A percentile compares a stretch with the other conserved stretches of the same genome.
Evolutionary conservation across 2,329 filamentous ascomycete genomes (phyloP).

Genomic region (Didymella arachidicola): DNA sequence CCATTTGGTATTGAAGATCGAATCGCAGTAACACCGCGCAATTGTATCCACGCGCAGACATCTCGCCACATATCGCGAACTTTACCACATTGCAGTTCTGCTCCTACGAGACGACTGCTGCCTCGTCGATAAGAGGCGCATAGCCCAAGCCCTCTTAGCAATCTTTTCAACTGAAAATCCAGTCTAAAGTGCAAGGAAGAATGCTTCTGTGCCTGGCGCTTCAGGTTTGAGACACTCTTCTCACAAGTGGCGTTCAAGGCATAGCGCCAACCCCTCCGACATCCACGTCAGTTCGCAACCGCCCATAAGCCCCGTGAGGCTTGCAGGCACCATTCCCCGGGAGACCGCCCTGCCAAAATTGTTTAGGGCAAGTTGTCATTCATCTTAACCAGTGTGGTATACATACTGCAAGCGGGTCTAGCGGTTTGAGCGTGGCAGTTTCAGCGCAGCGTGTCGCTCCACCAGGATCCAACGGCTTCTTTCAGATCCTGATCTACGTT

Average conservation of each 20-base stretch:
- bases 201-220: constrained; percentile 50
- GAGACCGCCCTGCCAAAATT: constrained; percentile 23
- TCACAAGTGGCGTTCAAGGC: constrained; percentile 44
- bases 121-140: constrained; percentile 36
- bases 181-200: constrained; percentile 34
- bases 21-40: neutral
- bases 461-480: constrained; percentile 33
- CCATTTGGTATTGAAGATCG: neutral
- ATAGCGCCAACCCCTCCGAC: constrained; percentile 35
- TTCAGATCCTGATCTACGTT: constrained; percentile 42
- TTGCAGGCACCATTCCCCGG: constrained; percentile 13
- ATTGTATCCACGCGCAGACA: constrained; percentile 1
- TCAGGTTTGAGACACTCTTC: constrained; percentile 52
- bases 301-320: constrained; percentile 30
- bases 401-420: constrained; percentile 38
- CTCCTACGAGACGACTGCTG: constrained; percentile 25
- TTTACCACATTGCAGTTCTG: neutral
- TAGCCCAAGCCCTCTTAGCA: constrained; percentile 27
- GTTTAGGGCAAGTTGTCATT: constrained; percentile 40
- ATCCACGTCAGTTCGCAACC: constrained; percentile 27
- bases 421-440: constrained; percentile 50
- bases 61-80: constrained; percentile 7
- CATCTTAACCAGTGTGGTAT: constrained; percentile 41
- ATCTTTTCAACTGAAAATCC: constrained; percentile 30
- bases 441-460: constrained; percentile 47